phyloP scores from a whole-genome alignment of 2,329 filamentous ascomycete species.

The Chrysoporthe cubensis region DNA sequence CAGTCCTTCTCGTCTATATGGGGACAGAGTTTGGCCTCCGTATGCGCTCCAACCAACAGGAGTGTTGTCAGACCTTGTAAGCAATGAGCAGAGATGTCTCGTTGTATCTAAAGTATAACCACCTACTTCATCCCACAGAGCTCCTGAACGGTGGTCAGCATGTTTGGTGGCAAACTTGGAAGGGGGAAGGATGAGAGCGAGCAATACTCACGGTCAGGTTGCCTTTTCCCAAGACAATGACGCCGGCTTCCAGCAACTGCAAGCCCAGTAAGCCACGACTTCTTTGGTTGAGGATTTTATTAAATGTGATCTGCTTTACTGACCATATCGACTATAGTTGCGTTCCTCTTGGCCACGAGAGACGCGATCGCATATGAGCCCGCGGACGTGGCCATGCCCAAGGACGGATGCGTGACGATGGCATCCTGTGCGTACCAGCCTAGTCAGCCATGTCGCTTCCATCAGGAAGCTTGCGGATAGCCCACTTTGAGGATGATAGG shows the following conservation, averaged over 20 bases:
- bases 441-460: background rate
- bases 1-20: constrained; percentile 28
- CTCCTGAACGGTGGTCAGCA: constrained; percentile 17
- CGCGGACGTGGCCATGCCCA: constrained; percentile 46
- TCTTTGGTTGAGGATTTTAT: background rate
- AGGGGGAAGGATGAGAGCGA: background rate
- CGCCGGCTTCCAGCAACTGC: constrained; percentile 40
- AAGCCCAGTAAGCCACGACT: background rate
- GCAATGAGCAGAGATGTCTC: constrained; percentile 28
- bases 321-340: constrained; percentile 39
- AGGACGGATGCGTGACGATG: constrained; percentile 41
- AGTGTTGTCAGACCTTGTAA: constrained; percentile 40
- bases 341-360: constrained; percentile 41
- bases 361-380: constrained; percentile 44
- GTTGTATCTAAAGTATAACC: background rate
- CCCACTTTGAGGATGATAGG: constrained; percentile 43
- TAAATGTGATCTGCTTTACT: background rate
- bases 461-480: too few relatives aligned
- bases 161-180: background rate
- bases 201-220: constrained; percentile 40
- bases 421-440: constrained; percentile 36
- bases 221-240: constrained; percentile 46
- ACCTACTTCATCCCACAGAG: constrained; percentile 35
- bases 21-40: constrained; percentile 32
- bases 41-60: constrained; percentile 45